Evolutionary conservation across 2,329 filamentous ascomycete species (phyloP).

Genomic region (Metarhizium sp.): DNA sequence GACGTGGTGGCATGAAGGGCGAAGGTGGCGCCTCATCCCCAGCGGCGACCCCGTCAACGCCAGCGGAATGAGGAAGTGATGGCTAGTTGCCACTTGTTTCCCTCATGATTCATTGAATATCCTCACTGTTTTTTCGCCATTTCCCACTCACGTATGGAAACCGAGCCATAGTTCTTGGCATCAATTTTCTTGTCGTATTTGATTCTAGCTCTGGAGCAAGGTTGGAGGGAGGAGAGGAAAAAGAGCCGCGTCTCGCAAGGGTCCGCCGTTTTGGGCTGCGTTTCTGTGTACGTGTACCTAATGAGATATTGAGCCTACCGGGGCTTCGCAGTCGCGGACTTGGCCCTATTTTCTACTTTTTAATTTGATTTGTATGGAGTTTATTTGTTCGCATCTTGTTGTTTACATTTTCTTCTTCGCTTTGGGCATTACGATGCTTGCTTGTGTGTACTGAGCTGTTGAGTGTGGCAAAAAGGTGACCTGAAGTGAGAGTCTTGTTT

Average conservation of each 20-base stretch:
- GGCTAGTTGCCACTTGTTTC: neutral
- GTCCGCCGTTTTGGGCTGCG: constrained; percentile 3
- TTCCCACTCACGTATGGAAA: neutral
- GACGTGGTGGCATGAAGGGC: constrained; percentile 49
- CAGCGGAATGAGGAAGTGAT: constrained; percentile 18
- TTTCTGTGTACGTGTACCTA: constrained; percentile 25
- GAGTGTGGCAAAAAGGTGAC: neutral
- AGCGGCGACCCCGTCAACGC: constrained; percentile 40
- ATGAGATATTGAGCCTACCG: constrained; percentile 23
- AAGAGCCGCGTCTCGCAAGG: constrained; percentile 7
- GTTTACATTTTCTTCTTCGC: neutral
- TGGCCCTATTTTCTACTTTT: constrained; percentile 13
- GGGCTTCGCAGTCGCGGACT: constrained; percentile 17
- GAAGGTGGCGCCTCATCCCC: constrained; percentile 46
- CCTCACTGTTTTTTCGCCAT: neutral
- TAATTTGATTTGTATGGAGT: constrained; percentile 24
- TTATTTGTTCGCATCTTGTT: constrained; percentile 2
- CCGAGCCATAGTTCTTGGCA: neutral
- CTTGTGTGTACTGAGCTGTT: neutral
- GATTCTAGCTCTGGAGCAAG: constrained; percentile 13
- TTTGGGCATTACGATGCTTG: neutral
- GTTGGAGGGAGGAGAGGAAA: constrained; percentile 4
- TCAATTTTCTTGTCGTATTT: constrained; percentile 8
- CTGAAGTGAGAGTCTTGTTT: neutral
- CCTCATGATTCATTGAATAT: neutral